Evolutionary conservation across 192 early-diverging fungal genomes (phyloP), one percentile per base, ranked within the genome.

Genomic region (Thoreauomyces humboldtii): DNA sequence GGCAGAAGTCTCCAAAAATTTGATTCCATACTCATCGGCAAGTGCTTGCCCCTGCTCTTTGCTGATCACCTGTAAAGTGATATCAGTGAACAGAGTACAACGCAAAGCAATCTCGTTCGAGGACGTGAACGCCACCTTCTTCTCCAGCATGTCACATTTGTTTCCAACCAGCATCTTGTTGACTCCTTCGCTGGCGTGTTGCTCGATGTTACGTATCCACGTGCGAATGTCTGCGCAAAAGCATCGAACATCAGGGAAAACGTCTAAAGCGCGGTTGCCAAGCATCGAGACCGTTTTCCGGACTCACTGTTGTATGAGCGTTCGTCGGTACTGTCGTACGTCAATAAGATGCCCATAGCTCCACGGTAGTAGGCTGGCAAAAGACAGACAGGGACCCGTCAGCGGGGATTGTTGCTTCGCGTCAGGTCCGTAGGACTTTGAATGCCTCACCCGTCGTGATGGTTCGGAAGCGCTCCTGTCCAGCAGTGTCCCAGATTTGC

Each of bases 181-280:
- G 15, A 99, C 97, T 53, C 94, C 95, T 73, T 98, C 95, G 73
- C 88, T 95, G 41, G 97, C 97, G 72, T 99, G 92, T 72, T 99
- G 95, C 74, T 99, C 97, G 71, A 99, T 96, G 77, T 99, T 99
- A 63, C 91, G 90, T 73, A 98, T 96, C 97, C 97, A 99, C 82
- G 96, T 99, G 71, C 96, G 87, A 67, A 99, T 95, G 78, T 99
- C 91, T 93, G 48, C n/a, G n/a, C n/a, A n/a, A n/a, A n/a, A n/a
- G n/a, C n/a, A n/a, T n/a, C n/a, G n/a, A n/a, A n/a, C n/a, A n/a
- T n/a, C n/a, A n/a, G n/a, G n/a, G n/a, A n/a, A n/a, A n/a, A n/a
- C n/a, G n/a, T n/a, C n/a, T n/a, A n/a, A n/a, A n/a, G n/a, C n/a
- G n/a, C n/a, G n/a, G n/a, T n/a, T n/a, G n/a, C n/a, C n/a, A n/a